Conservation (phyloP, 225 moss, liverwort and hornwort genomes). For the Bryoerythrophyllum caledonicum region DNA sequence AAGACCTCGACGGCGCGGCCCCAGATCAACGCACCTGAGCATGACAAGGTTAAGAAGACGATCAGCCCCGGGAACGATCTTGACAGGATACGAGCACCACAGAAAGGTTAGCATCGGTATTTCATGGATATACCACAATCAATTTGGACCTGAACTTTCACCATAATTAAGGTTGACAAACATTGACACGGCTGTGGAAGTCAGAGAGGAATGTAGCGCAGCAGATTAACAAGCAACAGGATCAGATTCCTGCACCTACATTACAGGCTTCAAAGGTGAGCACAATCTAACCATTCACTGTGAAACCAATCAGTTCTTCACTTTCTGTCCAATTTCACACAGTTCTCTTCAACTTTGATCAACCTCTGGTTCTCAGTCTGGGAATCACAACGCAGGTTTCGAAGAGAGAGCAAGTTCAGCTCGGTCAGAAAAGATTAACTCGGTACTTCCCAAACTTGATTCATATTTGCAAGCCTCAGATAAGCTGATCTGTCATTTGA, state of each 20-base stretch:
- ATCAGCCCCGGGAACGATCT: not conserved
- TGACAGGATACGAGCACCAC: slow-evolving; percentile 20
- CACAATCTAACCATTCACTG: not conserved
- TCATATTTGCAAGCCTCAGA: not conserved
- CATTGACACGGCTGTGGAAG: slow-evolving; percentile 27
- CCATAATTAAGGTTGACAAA: not conserved
- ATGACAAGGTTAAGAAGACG: slow-evolving; percentile 23
- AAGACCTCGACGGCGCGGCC: slow-evolving; percentile 21
- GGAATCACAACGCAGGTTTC: slow-evolving; percentile 23
- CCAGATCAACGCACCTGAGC: slow-evolving; percentile 13
- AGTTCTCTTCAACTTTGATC: not conserved
- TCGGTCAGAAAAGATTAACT: slow-evolving; percentile 23
- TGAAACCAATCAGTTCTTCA: too few species aligned
- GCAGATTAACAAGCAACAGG: slow-evolving; percentile 11
- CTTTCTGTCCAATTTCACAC: not conserved
- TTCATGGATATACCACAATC: not conserved
- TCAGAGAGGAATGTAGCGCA: slow-evolving; percentile 37
- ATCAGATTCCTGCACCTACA: not conserved
- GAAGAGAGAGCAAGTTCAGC: slow-evolving; percentile 19
- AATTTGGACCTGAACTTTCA: slow-evolving; percentile 2
- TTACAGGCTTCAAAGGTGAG: slow-evolving; percentile 24
- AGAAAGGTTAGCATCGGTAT: slow-evolving; percentile 29
- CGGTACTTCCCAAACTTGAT: slow-evolving; percentile 29
- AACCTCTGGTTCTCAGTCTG: not conserved
- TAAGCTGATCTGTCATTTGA: slow-evolving; percentile 3